phyloP scores from a whole-genome alignment of 2,329 filamentous ascomycete species.

The Blumeria graminis region DNA sequence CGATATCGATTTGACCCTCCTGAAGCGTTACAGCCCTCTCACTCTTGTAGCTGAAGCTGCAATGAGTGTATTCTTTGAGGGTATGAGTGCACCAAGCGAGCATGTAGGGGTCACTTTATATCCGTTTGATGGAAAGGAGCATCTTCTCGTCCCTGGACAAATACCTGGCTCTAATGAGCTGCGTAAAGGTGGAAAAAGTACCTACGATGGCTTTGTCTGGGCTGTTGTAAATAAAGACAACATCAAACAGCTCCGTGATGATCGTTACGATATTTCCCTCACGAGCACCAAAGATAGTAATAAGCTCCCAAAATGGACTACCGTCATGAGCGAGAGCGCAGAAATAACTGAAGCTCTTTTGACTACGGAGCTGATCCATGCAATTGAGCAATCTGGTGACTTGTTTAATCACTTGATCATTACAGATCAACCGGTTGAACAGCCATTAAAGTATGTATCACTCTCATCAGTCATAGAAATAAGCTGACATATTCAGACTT shows the following conservation, averaged over 20 bases:
- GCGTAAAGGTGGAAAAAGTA: slow-evolving; percentile 33
- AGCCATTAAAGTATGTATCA: slow-evolving; percentile 49
- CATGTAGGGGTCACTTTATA: slow-evolving; percentile 55
- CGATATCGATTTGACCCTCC: slow-evolving; percentile 33
- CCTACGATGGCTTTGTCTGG: slow-evolving; percentile 81
- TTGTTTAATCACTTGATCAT: slow-evolving; percentile 70
- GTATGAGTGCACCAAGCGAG: slow-evolving; percentile 43
- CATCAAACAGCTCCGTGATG: slow-evolving; percentile 76
- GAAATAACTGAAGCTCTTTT: slow-evolving; percentile 78
- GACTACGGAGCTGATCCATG: slow-evolving; percentile 66
- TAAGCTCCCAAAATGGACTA: slow-evolving; percentile 75
- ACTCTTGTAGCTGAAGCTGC: slow-evolving; percentile 34
- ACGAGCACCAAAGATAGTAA: slow-evolving; percentile 80
- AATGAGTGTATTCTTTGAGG: slow-evolving; percentile 60
- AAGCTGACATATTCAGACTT: slow-evolving; percentile 26
- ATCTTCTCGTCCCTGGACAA: slow-evolving; percentile 42
- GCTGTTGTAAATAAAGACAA: slow-evolving; percentile 83
- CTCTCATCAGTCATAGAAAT: background rate
- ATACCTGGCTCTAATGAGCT: slow-evolving; percentile 33
- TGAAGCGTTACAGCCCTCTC: slow-evolving; percentile 13
- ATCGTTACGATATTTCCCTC: slow-evolving; percentile 82
- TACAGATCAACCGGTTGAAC: slow-evolving; percentile 70
- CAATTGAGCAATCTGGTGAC: slow-evolving; percentile 55
- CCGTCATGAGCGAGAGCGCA: slow-evolving; percentile 89
- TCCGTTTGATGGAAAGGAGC: slow-evolving; percentile 81